A percentile compares a stretch with the other conserved stretches of the same genome.
Conservation (phyloP, 805 yeast species). For the Kockiozyma suomiensis region DNA sequence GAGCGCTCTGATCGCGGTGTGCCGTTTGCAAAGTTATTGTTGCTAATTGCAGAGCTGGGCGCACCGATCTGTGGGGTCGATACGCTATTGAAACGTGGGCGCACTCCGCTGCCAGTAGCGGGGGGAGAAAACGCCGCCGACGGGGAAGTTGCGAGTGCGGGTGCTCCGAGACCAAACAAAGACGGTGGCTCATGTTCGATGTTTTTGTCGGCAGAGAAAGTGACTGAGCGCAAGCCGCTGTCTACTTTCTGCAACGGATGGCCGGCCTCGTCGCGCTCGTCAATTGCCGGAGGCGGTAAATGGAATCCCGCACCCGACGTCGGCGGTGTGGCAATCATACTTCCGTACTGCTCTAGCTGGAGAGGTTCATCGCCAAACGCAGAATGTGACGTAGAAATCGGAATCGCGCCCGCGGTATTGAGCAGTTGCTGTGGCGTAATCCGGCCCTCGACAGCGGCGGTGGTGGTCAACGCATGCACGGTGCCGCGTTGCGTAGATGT, state of each 20-base stretch:
- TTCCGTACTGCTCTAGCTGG: constrained; percentile 19
- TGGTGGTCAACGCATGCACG: background rate
- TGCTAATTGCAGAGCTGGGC: background rate
- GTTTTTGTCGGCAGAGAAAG: constrained; percentile 15
- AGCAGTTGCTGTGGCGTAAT: constrained; percentile 30
- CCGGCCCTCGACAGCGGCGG: constrained; percentile 7
- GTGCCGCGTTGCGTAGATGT: background rate
- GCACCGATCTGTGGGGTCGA: background rate
- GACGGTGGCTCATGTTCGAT: constrained; percentile 14
- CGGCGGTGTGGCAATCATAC: constrained; percentile 33
- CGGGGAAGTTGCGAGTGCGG: constrained; percentile 9
- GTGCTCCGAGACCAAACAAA: constrained; percentile 20
- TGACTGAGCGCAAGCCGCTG: constrained; percentile 12
- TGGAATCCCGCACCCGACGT: background rate
- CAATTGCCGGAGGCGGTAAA: constrained; percentile 31
- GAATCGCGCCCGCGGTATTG: constrained; percentile 8
- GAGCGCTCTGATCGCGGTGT: constrained; percentile 15
- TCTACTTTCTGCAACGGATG: background rate
- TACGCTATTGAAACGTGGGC: background rate
- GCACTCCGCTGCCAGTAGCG: background rate
- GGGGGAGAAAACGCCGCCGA: background rate
- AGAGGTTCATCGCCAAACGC: background rate
- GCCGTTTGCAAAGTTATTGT: background rate
- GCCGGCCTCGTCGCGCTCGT: background rate
- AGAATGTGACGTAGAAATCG: constrained; percentile 11